Evolutionary conservation across 306 rosid species (phyloP), one percentile per base, ranked within the genome.

Genomic region (Dalbergia cochinchinensis): DNA sequence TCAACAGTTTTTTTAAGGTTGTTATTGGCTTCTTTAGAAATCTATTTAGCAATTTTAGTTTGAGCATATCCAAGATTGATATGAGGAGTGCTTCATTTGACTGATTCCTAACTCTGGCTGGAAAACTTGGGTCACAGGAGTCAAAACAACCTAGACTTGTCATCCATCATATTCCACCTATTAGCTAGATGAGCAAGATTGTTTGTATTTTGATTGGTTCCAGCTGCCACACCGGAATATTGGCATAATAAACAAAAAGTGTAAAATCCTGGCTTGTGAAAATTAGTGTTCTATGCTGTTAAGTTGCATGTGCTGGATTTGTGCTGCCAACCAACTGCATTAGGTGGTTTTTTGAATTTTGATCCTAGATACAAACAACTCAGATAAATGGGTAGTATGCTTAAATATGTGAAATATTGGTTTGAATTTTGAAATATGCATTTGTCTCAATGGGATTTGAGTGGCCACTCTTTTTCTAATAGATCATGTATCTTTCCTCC

Each of bases 71-170:
- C 31, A 64, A 33, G 66, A 51, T 69, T 63, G 8, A 61, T 53
- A 65, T 34, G 84, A 71, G 70, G 65, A 78, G 4, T 18, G 76
- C 48, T 78, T 63, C 50, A 31, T 65, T 66, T 79, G 69, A 53
- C 39, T 44, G 77, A 69, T 69, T 66, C 39, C 41, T 16, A 15
- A 22, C 55, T 45, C 22, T 69, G 16, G 16, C 7, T 16, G 63
- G 50, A 44, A 19, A 16, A 55, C 9, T 53, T 35, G 7, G 26
- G 63, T 48, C 6, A 48, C 48, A 8, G 37, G 60, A 78, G 41
- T 67, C n/a, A 54, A 35, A 20, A 50, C 33, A 14, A 37, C 72
- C 50, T 22, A 45, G 63, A 31, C 60, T 60, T 50, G 50, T 51
- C 15, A 18, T 18, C 20, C 37, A 13, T 18, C 72, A 18, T 18